Conservation (phyloP, 208 protist species). For the Leptomonas seymouri region DNA sequence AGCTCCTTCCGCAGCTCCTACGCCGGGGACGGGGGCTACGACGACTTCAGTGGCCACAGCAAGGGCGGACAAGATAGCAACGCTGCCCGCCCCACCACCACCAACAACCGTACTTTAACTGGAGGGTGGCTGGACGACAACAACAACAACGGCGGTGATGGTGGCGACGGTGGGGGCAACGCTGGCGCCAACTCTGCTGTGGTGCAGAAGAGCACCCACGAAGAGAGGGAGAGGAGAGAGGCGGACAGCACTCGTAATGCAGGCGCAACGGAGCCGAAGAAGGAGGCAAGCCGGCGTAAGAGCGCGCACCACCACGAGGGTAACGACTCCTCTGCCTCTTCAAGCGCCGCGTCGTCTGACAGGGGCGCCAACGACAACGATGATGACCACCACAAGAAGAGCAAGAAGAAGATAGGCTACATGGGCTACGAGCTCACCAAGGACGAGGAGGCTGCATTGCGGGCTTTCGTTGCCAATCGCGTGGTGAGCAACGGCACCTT, state of each 20-base stretch:
- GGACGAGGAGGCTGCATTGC: conserved; percentile 72
- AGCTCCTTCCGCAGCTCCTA: conserved; percentile 14
- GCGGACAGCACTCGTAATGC: conserved; percentile 4
- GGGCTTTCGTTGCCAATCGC: conserved; percentile 44
- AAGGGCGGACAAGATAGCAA: not conserved
- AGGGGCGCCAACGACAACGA: conserved; percentile 11
- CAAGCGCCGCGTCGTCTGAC: not conserved
- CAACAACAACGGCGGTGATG: conserved; percentile 13
- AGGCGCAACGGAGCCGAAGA: conserved; percentile 5
- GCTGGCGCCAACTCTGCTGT: not conserved
- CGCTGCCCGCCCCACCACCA: not conserved
- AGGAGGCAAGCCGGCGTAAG: not conserved
- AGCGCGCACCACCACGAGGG: conserved; percentile 5
- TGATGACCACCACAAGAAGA: conserved; percentile 22
- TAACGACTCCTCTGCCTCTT: conserved; percentile 2
- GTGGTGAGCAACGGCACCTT: conserved; percentile 29
- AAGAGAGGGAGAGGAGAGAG: conserved; percentile 3
- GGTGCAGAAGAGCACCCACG: not conserved
- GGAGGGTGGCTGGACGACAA: conserved; percentile 6
- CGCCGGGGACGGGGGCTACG: conserved; percentile 29
- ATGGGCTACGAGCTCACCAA: conserved; percentile 80
- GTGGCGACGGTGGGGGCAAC: not conserved
- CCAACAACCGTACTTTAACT: not conserved
- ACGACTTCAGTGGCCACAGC: conserved; percentile 12
- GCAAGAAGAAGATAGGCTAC: conserved; percentile 68